Percentiles rank a stretch among this genome's conserved stretches.
Evolutionary conservation across 768 basidiomycete genomes (phyloP).

Genomic region (Hirschioporus abietinus): DNA sequence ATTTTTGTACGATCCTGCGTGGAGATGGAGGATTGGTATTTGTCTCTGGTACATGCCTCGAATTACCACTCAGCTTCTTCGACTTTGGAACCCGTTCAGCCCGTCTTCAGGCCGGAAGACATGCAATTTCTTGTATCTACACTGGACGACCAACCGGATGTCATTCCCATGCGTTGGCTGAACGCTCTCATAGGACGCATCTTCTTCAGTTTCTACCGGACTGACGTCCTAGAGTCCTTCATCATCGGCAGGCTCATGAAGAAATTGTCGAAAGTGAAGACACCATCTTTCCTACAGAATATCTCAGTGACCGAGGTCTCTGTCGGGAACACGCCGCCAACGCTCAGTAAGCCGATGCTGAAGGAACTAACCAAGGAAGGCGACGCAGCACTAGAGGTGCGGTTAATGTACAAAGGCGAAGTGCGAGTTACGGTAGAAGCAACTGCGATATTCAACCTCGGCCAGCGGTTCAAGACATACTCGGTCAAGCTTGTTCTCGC

Average conservation of each 20-base stretch:
- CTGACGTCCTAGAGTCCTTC: slow-evolving; percentile 71
- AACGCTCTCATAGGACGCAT: slow-evolving; percentile 91
- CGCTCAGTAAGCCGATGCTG: slow-evolving; percentile 94
- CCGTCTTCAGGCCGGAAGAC: slow-evolving; percentile 68
- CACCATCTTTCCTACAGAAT: slow-evolving; percentile 79
- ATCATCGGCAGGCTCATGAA: slow-evolving; percentile 89
- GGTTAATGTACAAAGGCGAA: slow-evolving; percentile 80
- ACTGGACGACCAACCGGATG: slow-evolving; percentile 90
- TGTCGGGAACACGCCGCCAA: slow-evolving; percentile 78
- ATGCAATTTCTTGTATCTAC: slow-evolving; percentile 81
- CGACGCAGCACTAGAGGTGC: slow-evolving; percentile 84
- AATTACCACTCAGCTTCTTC: slow-evolving; percentile 57
- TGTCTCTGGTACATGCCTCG: slow-evolving; percentile 72
- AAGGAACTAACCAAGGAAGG: slow-evolving; percentile 96
- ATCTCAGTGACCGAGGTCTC: slow-evolving; percentile 85
- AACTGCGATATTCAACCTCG: slow-evolving; percentile 80
- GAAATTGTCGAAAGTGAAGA: slow-evolving; percentile 88
- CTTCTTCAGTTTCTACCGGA: slow-evolving; percentile 90
- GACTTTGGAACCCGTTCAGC: slow-evolving; percentile 50
- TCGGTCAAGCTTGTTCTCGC: slow-evolving; percentile 87
- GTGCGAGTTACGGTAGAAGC: slow-evolving; percentile 87
- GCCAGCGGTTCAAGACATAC: slow-evolving; percentile 82
- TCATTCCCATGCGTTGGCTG: slow-evolving; percentile 96
- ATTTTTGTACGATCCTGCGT: slow-evolving; percentile 84
- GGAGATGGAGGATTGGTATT: slow-evolving; percentile 98